These are phyloP conservation scores for Microascus cirrosus DNA, from an alignment of 2,329 filamentous ascomycete genomes.

Conservation along the genomic window DNA sequence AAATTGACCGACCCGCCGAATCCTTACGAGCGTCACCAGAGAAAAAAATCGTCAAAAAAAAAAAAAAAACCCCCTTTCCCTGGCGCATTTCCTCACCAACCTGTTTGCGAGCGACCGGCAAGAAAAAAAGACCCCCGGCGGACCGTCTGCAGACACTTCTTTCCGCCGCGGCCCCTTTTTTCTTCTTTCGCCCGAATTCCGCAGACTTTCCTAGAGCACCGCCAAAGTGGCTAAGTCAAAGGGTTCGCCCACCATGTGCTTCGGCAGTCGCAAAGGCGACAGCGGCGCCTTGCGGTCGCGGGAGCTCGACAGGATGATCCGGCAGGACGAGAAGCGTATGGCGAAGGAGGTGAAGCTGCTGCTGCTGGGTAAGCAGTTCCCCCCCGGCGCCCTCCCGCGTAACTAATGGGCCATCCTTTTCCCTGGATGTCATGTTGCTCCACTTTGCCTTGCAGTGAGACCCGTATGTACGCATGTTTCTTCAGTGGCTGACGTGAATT, in stretches of 20 bases:
- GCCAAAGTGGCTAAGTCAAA: not conserved
- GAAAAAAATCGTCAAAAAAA: not conserved
- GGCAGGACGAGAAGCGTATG: conserved; percentile 78
- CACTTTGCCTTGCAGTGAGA: not conserved
- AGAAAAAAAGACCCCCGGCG: not conserved
- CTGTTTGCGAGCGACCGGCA: not conserved
- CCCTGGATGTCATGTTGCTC: not conserved
- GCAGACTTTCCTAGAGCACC: not conserved
- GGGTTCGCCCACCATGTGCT: conserved; percentile 42
- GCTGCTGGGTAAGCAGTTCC: conserved; percentile 60
- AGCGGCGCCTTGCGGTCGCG: conserved; percentile 44
- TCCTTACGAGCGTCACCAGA: not conserved
- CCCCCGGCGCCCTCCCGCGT: not conserved
- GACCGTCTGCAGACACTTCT: not conserved
- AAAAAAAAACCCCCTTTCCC: not conserved
- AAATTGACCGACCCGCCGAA: not conserved
- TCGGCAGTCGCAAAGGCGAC: conserved; percentile 42
- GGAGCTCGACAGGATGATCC: conserved; percentile 79
- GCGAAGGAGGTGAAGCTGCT: conserved; percentile 87
- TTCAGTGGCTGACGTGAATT: conserved; percentile 7
- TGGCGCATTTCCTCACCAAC: not conserved
- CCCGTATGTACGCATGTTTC: not conserved
- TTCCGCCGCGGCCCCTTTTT: not conserved
- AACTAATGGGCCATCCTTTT: not conserved
- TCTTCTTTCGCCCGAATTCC: not conserved